Base-by-base conservation (phyloP, 768 basidiomycete genomes). In the Psilocybe subaeruginosa region DNA sequence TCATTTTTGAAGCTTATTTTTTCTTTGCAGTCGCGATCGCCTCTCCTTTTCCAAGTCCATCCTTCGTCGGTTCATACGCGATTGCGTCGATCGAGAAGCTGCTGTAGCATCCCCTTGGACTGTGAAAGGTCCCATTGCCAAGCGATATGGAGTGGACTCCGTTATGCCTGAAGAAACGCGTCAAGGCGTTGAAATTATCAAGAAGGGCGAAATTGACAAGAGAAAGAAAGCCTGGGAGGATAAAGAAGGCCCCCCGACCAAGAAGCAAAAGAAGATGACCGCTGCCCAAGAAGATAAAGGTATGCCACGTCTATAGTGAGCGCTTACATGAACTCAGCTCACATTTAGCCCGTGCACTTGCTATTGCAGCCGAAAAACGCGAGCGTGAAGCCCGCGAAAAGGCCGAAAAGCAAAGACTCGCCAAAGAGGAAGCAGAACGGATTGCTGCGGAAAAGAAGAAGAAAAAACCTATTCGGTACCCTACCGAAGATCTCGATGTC, bases 31-130 rank as follows among this genome's bases (percentile, higher is more conserved):
- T 69, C 95, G 97, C 62, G 97, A 99, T 73, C 92, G 96, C 55
- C 82, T 97, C 17, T 88, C 94, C 17, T 99, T 99, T 76, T 97
- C 95, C 30, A 98, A 99, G 75, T 95, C 95, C 16, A 97, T 99
- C 67, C 85, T 99, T 30, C 93, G 95, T 65, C 90, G 95, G 14
- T 98, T 97, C 76, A 92, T 99, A 60, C 89, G 93, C 63, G 97
- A 99, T 70, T 97, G 95, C 68, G 91, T 99, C 2, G 91, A 93
- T 69, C 88, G 97, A 35, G 95, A 97, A 66, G 83, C 94, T 14
- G 91, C 93, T 8, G 90, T 97, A 29, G 95, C 94, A 7, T 93
- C 94, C 0, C 97, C 97, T 5, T 99, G 97, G 97, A 90, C 88
- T 1, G 95, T 99, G 31, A 98, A 98, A 73, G 85, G 85, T 1